Conservation (phyloP, 768 basidiomycete genomes). For the Xerocomus potaroensis region DNA sequence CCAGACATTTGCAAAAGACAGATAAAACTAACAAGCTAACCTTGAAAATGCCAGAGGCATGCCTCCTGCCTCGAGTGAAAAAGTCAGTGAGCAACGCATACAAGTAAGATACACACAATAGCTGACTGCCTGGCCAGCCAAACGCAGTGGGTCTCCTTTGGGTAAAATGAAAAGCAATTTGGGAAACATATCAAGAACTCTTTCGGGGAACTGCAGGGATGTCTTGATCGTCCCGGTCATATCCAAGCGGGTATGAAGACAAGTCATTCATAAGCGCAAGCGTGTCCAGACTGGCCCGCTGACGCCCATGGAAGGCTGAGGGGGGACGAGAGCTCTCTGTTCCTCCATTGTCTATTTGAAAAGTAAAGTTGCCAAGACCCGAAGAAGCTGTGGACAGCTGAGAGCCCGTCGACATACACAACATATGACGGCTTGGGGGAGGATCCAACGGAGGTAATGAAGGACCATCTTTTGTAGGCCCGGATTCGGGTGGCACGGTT, state of each 20-base stretch:
- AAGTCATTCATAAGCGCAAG: conserved; percentile 79
- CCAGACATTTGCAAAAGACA: neutral
- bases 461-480: conserved; percentile 30
- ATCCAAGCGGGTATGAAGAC: conserved; percentile 77
- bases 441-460: conserved; percentile 33
- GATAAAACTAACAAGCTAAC: conserved; percentile 5
- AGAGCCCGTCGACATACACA: conserved; percentile 76
- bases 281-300: conserved; percentile 82
- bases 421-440: conserved; percentile 55
- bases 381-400: conserved; percentile 73
- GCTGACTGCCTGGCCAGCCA: conserved; percentile 27
- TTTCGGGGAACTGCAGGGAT: conserved; percentile 24
- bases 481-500: conserved; percentile 1
- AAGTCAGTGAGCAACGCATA: conserved; percentile 17
- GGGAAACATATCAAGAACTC: conserved; percentile 12
- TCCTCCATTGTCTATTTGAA: conserved; percentile 72
- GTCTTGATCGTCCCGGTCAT: conserved; percentile 43
- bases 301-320: conserved; percentile 40
- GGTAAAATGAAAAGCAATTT: conserved; percentile 4
- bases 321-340: conserved; percentile 33
- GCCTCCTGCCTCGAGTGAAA: conserved; percentile 12
- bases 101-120: conserved; percentile 28
- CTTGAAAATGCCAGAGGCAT: conserved; percentile 1
- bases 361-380: conserved; percentile 81
- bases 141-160: conserved; percentile 13